Evolutionary conservation across 768 basidiomycete species (phyloP), one percentile per base, ranked within the genome.

Genomic region (Tylopilus sp.): DNA sequence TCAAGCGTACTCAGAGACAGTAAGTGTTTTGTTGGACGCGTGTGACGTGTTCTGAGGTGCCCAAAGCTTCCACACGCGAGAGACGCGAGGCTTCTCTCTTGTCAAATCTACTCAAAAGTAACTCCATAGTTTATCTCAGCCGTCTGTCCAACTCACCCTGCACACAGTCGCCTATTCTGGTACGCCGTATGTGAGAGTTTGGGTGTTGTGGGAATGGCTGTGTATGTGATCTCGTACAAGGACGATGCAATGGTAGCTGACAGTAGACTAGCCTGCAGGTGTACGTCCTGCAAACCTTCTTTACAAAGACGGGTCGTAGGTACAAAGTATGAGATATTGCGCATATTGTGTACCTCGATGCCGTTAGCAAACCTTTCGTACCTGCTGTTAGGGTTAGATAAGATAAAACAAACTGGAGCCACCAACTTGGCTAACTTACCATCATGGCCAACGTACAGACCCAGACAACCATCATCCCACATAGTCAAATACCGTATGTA

Each of bases 1-100:
- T 99, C 57, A 93, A 94, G 69, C 75, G 95, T 49, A 89, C 89
- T 40, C 97, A 99, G 74, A 91, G 94, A 74, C 83, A 93, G 92
- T 95, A 63, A 61, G 91, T 79, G 3, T 43, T 26, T 28, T 17
- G 6, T 30, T 31, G 15, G 20, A 46, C 23, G 9, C 20, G n/a
- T 48, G 18, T 28, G n/a, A 17, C 2, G 17, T 15, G 3, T 40
- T 40, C 54, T 53, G 15, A 64, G 50, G 21, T 46, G 41, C 7
- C 36, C 31, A 3, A 58, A 97, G 94, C 68, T 94, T 92, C 75
- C 94, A 98, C 68, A 98, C 95, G 3, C 80, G 87, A 44, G 93
- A 98, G 69, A 91, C 91, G 59, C 82, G 95, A 33, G 93, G 92
- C n/a, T 95, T 94, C 69, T 91, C 91, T 6, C 78, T 89, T 20